phyloP scores from a whole-genome alignment of 2,329 filamentous ascomycete species.

The Talaromyces sp. region DNA sequence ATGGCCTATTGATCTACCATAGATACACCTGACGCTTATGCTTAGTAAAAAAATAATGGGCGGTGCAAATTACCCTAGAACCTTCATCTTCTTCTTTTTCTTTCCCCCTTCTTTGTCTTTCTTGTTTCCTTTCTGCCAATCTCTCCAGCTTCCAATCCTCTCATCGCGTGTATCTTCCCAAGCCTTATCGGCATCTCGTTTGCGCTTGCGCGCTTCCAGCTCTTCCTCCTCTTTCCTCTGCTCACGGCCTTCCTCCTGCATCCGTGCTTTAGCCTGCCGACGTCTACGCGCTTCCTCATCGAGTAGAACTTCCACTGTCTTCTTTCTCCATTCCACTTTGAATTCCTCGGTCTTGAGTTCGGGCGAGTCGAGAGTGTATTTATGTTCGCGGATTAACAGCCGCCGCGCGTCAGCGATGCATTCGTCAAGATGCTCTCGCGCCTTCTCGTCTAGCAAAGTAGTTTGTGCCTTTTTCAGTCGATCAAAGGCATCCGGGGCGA shows the following conservation, averaged over 20 bases:
- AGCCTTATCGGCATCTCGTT: slow-evolving; percentile 86
- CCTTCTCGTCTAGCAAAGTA: slow-evolving; percentile 88
- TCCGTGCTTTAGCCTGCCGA: slow-evolving; percentile 83
- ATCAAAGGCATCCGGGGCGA: slow-evolving; percentile 92
- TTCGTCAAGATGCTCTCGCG: slow-evolving; percentile 80
- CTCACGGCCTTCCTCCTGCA: slow-evolving; percentile 93
- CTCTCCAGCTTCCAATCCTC: slow-evolving; percentile 88
- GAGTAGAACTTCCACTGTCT: slow-evolving; percentile 81
- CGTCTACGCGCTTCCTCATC: slow-evolving; percentile 84
- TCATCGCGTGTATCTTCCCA: slow-evolving; percentile 92
- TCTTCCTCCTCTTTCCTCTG: slow-evolving; percentile 83
- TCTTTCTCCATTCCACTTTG: slow-evolving; percentile 79
- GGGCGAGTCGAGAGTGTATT: slow-evolving; percentile 82
- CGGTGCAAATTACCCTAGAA: slow-evolving; percentile 31
- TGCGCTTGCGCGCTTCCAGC: slow-evolving; percentile 70
- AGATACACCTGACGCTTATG: not conserved
- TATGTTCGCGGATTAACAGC: slow-evolving; percentile 88
- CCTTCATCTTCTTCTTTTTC: slow-evolving; percentile 54
- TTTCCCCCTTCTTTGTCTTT: slow-evolving; percentile 52
- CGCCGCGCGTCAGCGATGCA: slow-evolving; percentile 93
- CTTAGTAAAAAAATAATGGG: not conserved
- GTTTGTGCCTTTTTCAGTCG: slow-evolving; percentile 91
- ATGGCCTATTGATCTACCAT: not conserved
- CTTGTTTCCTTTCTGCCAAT: slow-evolving; percentile 70
- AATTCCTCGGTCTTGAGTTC: slow-evolving; percentile 79